Conservation (phyloP, 2,329 filamentous ascomycete genomes). For the Fusarium piperis region DNA sequence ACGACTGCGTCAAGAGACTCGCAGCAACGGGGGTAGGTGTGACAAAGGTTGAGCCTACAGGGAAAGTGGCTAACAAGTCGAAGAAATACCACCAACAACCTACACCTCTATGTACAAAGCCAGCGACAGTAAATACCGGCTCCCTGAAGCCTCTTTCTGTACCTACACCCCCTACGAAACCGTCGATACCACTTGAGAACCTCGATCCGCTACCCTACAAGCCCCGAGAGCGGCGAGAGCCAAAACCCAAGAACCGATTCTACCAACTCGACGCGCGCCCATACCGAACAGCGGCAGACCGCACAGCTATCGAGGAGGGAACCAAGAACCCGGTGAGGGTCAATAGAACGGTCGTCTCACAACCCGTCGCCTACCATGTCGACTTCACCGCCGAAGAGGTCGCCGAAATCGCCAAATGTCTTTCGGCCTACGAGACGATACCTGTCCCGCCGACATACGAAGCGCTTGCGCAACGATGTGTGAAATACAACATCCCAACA, state of each 20-base stretch:
- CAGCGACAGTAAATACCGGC: not conserved
- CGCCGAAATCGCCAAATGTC: constrained; percentile 32
- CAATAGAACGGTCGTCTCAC: not conserved
- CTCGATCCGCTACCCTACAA: constrained; percentile 16
- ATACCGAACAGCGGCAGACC: constrained; percentile 41
- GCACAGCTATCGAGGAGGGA: constrained; percentile 43
- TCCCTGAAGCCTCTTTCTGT: not conserved
- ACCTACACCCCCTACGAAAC: not conserved
- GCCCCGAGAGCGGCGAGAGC: constrained; percentile 19
- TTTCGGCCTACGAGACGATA: constrained; percentile 29
- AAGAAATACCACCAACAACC: constrained; percentile 8
- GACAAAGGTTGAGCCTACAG: not conserved
- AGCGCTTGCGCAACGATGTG: constrained; percentile 32
- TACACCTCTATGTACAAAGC: not conserved
- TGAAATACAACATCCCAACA: constrained; percentile 34
- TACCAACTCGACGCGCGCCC: constrained; percentile 33
- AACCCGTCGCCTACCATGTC: constrained; percentile 52
- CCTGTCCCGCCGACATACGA: constrained; percentile 25
- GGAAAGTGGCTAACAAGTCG: constrained; percentile 1
- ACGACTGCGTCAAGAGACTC: constrained; percentile 34
- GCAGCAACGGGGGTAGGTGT: constrained; percentile 33
- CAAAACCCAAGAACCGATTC: constrained; percentile 18
- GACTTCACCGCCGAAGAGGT: constrained; percentile 57
- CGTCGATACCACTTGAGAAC: not conserved
- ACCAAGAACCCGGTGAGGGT: constrained; percentile 9